Conservation (phyloP, 2,329 filamentous ascomycete genomes). For the Xylaria sp. region DNA sequence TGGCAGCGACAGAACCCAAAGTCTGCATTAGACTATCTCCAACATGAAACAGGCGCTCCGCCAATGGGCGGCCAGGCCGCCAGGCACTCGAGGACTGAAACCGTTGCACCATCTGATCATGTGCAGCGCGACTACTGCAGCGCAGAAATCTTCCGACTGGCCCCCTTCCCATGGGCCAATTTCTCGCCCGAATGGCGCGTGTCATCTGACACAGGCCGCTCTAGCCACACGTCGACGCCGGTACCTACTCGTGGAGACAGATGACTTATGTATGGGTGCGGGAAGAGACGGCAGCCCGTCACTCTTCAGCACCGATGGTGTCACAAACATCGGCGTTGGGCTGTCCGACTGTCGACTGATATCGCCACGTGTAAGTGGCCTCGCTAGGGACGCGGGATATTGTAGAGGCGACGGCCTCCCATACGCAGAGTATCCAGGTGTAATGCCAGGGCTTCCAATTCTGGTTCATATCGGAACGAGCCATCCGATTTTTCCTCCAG, state of each 20-base stretch:
- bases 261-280: neutral
- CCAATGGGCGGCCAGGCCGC: conserved; percentile 18
- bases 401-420: neutral
- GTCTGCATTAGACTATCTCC: conserved; percentile 18
- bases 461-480: neutral
- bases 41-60: conserved; percentile 25
- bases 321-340: too few species aligned
- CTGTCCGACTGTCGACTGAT: neutral
- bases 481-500: neutral
- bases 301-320: neutral
- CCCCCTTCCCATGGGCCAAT: conserved; percentile 4
- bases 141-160: conserved; percentile 22
- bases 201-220: conserved; percentile 20
- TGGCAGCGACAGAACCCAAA: conserved; percentile 21
- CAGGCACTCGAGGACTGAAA: conserved; percentile 15
- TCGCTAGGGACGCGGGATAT: neutral
- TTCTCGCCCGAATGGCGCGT: conserved; percentile 4
- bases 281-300: neutral
- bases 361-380: neutral
- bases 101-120: conserved; percentile 20
- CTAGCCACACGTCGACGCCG: neutral
- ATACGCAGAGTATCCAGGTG: too few species aligned
- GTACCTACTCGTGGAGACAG: neutral
- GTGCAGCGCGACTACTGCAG: conserved; percentile 17
- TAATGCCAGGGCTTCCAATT: too few species aligned